phyloP scores from a whole-genome alignment of 306 rosid genomes.

The Cicer arietinum region DNA sequence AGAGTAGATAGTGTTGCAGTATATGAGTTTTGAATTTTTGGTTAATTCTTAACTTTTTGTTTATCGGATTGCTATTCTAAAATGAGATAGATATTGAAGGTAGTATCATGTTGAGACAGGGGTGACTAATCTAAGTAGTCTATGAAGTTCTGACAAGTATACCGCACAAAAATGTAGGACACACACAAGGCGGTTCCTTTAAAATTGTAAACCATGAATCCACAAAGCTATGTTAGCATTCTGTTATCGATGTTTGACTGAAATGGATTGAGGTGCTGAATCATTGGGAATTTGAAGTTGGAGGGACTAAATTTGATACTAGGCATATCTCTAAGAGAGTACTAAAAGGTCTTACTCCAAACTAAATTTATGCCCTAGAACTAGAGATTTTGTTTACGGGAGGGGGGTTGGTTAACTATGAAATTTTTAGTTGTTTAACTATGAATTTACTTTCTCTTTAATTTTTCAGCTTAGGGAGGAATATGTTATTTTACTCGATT shows the following conservation, averaged over 20 bases:
- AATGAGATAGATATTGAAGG: constrained; percentile 25
- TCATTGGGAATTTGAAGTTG: background rate
- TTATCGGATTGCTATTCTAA: background rate
- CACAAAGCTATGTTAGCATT: background rate
- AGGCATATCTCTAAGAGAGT: background rate
- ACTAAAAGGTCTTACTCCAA: constrained; percentile 7
- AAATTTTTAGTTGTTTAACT: background rate
- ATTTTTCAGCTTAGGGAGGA: constrained; percentile 7
- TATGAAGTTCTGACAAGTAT: background rate
- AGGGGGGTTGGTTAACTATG: constrained; percentile 1
- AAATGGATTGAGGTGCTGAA: constrained; percentile 12
- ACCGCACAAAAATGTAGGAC: background rate
- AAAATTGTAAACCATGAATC: constrained; percentile 1
- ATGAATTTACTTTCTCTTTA: constrained; percentile 10
- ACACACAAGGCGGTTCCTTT: background rate
- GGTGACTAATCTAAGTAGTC: constrained; percentile 1
- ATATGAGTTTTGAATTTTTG: constrained; percentile 17
- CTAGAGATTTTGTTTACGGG: background rate
- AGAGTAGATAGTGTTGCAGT: background rate
- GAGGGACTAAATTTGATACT: background rate
- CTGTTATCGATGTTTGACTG: constrained; percentile 15
- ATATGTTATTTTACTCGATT: constrained; percentile 9
- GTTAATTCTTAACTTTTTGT: background rate
- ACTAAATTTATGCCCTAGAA: background rate
- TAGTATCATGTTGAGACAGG: constrained; percentile 1